Evolutionary conservation across 768 basidiomycete genomes (phyloP), one percentile per base, ranked within the genome.

Genomic region (Calocera viscosa): DNA sequence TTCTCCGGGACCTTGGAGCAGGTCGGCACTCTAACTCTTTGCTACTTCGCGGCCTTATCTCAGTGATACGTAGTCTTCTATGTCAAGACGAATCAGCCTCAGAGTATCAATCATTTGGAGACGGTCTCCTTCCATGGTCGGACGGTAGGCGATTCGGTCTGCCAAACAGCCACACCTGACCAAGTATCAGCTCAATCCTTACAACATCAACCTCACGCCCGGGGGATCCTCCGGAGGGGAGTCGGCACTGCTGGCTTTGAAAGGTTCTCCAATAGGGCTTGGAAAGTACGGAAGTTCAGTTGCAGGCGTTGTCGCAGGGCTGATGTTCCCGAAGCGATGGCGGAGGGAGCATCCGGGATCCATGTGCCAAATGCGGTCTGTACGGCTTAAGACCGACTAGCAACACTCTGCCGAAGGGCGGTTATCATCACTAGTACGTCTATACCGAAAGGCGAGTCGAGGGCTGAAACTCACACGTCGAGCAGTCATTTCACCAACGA

Each of bases 161-260:
- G 16, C 19, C 24, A 47, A 8, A 7, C 5, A 8, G 19, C 24
- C 7, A 24, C 5, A 47, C 19, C 16, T 17, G 19, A 19, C 19
- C 39, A n/a, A n/a, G n/a, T n/a, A n/a, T n/a, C 24, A 63, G 0
- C 32, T 70, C 0, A 74, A 73, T 43, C 71, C 74, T 0, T 71
- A 66, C 68, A 73, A 73, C 63, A 49, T 63, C 16, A 66, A 65
- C 19, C 43, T 70, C 11, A 73, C 73, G 0, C 49, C 69, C 8
- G 73, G 74, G 19, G 74, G 74, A 1, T 70, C 68, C 16, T 68
- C 64, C 41, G 74, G 74, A 19, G 74, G 74, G 1, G 74, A 75
- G 67, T 67, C 69, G 1, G 72, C 74, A 28, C 64, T 73, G 12
- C 24, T 73, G 8, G 70, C 65, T 3, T 12, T 66, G 8, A 43